Conservation (phyloP, 495 filamentous ascomycete genomes). For the Talaromyces adpressus region DNA sequence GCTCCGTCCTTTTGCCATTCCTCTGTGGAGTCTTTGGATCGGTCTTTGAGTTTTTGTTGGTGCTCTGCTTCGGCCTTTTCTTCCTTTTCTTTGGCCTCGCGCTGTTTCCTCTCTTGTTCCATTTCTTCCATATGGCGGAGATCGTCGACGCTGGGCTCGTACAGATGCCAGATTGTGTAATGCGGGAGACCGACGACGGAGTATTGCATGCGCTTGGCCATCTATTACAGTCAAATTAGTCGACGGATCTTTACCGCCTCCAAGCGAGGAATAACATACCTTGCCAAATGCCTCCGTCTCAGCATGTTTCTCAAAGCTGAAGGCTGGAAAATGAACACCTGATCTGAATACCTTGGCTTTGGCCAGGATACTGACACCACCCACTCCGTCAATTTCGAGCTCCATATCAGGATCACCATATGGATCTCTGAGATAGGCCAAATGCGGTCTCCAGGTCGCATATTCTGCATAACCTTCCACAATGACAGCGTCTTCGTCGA, state of each 20-base stretch:
- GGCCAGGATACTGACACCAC: conserved; percentile 93
- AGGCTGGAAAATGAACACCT: conserved; percentile 96
- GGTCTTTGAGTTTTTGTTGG: conserved; percentile 59
- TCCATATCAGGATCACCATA: conserved; percentile 99
- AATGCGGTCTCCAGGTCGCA: conserved; percentile 95
- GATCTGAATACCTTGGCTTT: conserved; percentile 92
- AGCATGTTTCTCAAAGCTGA: conserved; percentile 97
- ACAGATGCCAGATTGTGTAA: conserved; percentile 99
- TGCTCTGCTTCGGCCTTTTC: conserved; percentile 43
- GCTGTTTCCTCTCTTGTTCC: conserved; percentile 68
- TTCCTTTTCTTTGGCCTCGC: conserved; percentile 67
- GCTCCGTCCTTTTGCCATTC: conserved; percentile 83
- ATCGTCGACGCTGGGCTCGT: conserved; percentile 96
- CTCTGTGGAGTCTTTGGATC: conserved; percentile 59
- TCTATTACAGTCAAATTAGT: conserved; percentile 42
- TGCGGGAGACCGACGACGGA: conserved; percentile 96
- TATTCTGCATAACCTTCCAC: conserved; percentile 99
- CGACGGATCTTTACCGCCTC: not conserved
- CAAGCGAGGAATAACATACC: conserved; percentile 40
- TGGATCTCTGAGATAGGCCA: conserved; percentile 94
- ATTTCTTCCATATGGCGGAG: conserved; percentile 97
- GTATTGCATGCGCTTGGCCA: conserved; percentile 93
- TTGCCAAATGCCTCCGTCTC: conserved; percentile 99
- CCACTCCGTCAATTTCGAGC: conserved; percentile 98
- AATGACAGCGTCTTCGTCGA: conserved; percentile 98